Base-by-base conservation (phyloP, 257 asterid species). In the Apocynum venetum region DNA sequence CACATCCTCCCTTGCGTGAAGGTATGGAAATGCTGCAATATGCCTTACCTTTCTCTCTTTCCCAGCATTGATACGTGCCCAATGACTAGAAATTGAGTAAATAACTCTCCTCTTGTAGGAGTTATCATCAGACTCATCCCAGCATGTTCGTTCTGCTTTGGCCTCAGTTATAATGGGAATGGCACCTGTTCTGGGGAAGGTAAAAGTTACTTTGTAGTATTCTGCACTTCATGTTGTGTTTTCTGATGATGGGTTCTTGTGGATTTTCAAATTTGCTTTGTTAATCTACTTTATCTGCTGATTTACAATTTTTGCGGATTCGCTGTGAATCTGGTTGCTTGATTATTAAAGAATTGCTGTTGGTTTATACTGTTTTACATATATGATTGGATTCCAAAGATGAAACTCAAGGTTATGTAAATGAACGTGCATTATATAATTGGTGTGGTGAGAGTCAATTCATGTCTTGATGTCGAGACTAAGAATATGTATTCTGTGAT, bases 141-240 rank as follows among this genome's bases (percentile, higher is more conserved):
- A 85, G 75, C 86, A 85, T 80, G 88, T 85, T 51, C 86, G 88
- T 31, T 85, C 86, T 77, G 88, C 88, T 71, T 82, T 85, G 82
- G 88, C 88, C 60, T 85, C 86, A 61, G 88, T 85, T 65, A 85
- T 85, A 46, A 85, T 85, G 88, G 88, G 88, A 80, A 82, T 82
- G 86, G 83, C 86, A 17, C 88, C 84, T 71, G 80, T 85, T 77
- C 59, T 85, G 61, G 88, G 83, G 48, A 85, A 85, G 88, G 88
- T 85, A 75, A 55, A 64, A 77, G 43, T 60, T 56, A 4, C 36
- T 53, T 51, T 48, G 31, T 36, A 12, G 75, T 36, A 31, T 47
- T 13, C 57, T 56, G 40, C 48, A n/a, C 13, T 15, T 13, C 52
- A 43, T 43, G 17, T 63, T 63, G 15, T 68, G 35, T 68, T 68